Conservation (phyloP, 176 grass and related monocot genomes). For the Phyllostachys edulis region DNA sequence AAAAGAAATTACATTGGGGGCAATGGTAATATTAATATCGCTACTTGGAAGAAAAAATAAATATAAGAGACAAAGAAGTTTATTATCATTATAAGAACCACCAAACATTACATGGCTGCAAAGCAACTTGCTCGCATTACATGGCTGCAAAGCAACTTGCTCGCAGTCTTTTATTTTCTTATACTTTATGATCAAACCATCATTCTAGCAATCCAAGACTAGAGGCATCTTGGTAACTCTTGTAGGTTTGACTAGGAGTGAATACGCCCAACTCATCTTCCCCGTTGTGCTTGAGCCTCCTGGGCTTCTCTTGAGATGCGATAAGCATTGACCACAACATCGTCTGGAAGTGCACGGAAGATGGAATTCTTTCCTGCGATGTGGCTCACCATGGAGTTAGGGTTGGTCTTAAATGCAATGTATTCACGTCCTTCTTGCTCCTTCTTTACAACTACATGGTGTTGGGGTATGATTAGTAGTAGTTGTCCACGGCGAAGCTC, state of each 20-base stretch:
- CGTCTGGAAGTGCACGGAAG: not conserved
- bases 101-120: not conserved
- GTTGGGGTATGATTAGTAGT: constrained; percentile 28
- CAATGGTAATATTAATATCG: not conserved
- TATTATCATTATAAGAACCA: too few relatives aligned
- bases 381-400: constrained; percentile 34
- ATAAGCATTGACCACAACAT: constrained; percentile 25
- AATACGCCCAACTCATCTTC: constrained; percentile 15
- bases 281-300: constrained; percentile 33
- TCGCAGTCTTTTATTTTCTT: not conserved
- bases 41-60: not conserved
- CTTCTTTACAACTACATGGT: constrained; percentile 35
- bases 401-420: constrained; percentile 38
- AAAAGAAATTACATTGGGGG: not conserved
- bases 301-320: constrained; percentile 32
- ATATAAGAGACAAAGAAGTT: not conserved
- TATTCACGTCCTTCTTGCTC: constrained; percentile 21
- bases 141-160: too few relatives aligned
- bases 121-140: not conserved
- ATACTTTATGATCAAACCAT: not conserved
- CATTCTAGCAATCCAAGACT: not conserved
- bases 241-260: not conserved
- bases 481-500: constrained; percentile 28
- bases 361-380: constrained; percentile 28
- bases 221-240: not conserved